phyloP scores from a whole-genome alignment of 1,139 yeast genomes.

The Yamadazyma membranifaciens region DNA sequence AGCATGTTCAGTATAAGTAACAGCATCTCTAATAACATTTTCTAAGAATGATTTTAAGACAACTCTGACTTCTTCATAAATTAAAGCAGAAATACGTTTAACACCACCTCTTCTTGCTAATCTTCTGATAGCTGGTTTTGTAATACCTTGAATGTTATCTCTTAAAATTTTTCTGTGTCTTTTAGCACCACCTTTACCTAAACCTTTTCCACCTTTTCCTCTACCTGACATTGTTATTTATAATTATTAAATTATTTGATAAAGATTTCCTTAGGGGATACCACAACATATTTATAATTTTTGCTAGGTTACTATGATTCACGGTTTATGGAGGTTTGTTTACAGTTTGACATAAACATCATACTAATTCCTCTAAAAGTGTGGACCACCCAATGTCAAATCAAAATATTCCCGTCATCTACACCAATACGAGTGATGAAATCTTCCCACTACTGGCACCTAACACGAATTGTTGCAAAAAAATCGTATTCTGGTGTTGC shows the following conservation, averaged over 20 bases:
- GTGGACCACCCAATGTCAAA: too few relatives aligned
- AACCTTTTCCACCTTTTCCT: conserved; percentile 99
- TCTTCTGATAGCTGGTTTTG: conserved; percentile 99
- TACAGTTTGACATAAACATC: not conserved
- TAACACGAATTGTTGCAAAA: conserved; percentile 2
- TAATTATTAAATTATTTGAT: conserved; percentile 8
- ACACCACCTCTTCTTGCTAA: conserved; percentile 99
- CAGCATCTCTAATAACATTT: conserved; percentile 98
- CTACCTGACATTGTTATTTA: conserved; percentile 79
- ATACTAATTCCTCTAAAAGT: too few relatives aligned
- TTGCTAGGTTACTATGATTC: not conserved
- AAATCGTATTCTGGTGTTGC: not conserved
- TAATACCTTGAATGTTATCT: conserved; percentile 99
- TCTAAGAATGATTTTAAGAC: conserved; percentile 95
- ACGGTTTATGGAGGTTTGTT: not conserved
- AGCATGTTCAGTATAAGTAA: conserved; percentile 99
- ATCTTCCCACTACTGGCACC: not conserved
- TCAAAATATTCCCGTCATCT: not conserved
- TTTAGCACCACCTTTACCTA: conserved; percentile 99
- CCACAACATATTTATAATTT: conserved; percentile 8
- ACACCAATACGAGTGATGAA: not conserved
- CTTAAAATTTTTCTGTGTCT: conserved; percentile 99
- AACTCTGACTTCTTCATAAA: conserved; percentile 98
- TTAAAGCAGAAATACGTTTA: conserved; percentile 98
- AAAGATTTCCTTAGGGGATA: conserved; percentile 3